These are phyloP conservation scores for Fusarium musae DNA, from an alignment of 2,329 filamentous ascomycete species.

Conservation along the genomic window DNA sequence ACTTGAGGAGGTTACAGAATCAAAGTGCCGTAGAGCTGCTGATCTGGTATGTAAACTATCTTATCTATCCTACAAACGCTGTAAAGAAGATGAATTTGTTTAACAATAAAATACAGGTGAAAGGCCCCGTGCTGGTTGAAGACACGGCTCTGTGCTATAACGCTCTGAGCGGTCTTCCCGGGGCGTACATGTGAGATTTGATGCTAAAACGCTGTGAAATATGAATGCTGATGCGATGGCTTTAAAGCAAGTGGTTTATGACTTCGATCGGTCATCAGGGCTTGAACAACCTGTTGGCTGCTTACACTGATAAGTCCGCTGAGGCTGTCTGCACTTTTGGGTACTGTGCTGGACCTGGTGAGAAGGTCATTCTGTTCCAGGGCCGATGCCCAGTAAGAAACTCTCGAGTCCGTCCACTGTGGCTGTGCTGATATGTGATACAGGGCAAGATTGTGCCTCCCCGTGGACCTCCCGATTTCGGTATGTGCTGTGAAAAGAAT, in stretches of 20 bases:
- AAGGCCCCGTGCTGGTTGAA: constrained; percentile 92
- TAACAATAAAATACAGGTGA: constrained; percentile 63
- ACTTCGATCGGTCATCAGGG: constrained; percentile 82
- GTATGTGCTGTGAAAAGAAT: constrained; percentile 57
- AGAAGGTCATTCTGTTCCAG: constrained; percentile 89
- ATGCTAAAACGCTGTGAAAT: not conserved
- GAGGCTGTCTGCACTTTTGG: constrained; percentile 97
- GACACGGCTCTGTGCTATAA: constrained; percentile 96
- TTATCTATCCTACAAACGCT: not conserved
- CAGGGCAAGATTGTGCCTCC: constrained; percentile 84
- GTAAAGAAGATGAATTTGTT: not conserved
- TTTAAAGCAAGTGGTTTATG: constrained; percentile 92
- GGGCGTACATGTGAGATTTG: constrained; percentile 85
- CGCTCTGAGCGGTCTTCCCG: constrained; percentile 89
- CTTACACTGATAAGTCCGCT: constrained; percentile 89
- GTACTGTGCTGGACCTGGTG: constrained; percentile 85
- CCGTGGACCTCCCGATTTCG: constrained; percentile 83
- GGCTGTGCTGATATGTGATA: not conserved
- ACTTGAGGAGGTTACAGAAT: constrained; percentile 88
- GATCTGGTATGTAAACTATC: constrained; percentile 67
- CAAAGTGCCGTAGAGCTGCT: constrained; percentile 87
- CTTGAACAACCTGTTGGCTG: constrained; percentile 88
- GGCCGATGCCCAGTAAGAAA: constrained; percentile 79
- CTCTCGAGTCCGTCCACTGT: not conserved
- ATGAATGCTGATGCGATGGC: constrained; percentile 9